Evolutionary conservation across 176 grass and related monocot genomes (phyloP), one percentile per base, ranked within the genome.

Genomic region (Eragrostis curvula): DNA sequence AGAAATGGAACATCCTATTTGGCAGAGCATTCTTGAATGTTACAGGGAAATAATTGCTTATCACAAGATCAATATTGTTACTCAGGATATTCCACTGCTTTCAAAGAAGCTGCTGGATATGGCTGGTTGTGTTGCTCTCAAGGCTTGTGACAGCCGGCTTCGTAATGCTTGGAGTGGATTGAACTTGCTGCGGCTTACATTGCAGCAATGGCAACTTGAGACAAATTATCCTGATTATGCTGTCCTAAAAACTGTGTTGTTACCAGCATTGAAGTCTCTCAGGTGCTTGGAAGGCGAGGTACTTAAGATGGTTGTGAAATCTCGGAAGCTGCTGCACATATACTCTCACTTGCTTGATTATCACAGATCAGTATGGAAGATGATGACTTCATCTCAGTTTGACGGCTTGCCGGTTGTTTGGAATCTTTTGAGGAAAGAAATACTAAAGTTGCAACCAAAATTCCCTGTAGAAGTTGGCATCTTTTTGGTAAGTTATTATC

Each of bases 301-400:
- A 43, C 90, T 98, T 42, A 67, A 92, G 55, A 65, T 67, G 41
- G 83, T 98, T 79, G 59, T 79, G 46, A 43, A 87, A 32, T 92
- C 85, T 21, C 20, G 49, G 74, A 58, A 91, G 66, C n/a, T 86
- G 17, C 80, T 79, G 56, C 24, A 86, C 46, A 91, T 91, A 74
- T 98, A 93, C 68, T 68, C 78, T 56, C 77, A 76, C 48, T 58
- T 98, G 70, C 70, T 98, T 70, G 90, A 93, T 70, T 89, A 95
- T 86, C 95, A 98, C 88, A 93, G 68, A 71, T 81, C 91, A 1
- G 85, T 98, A 75, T 98, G 92, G 92, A 91, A 88, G 61, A 89
- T 79, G 82, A 74, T 93, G 69, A 84, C 71, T 30, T 89, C 87
- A 65, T 93, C 86, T 73, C 84, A 88, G 40, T 89, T 60, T 84